Percentiles rank a stretch among this genome's conserved stretches.
phyloP scores from a whole-genome alignment of 1,284 basidiomycete genomes.

The Cryptococcus jaspeensis region DNA sequence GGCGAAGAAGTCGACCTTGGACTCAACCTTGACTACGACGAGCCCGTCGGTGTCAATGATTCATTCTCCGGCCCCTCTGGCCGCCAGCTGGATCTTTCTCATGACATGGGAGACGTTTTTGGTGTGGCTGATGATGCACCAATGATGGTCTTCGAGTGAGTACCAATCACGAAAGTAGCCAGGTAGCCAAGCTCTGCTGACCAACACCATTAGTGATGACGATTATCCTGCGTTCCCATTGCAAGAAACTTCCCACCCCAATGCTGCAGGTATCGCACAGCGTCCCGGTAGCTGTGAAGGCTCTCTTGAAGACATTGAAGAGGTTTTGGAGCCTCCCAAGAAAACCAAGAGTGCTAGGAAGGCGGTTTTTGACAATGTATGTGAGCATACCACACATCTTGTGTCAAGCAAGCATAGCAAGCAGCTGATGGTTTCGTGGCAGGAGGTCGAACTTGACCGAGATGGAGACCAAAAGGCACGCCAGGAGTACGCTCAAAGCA shows the following conservation, averaged over 20 bases:
- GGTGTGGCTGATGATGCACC: no score
- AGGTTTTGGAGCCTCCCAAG: constrained; percentile 13
- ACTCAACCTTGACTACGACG: constrained; percentile 14
- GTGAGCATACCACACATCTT: neutral
- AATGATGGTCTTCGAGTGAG: no score
- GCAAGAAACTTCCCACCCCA: no score
- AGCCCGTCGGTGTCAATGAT: constrained; percentile 3
- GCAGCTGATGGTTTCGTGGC: neutral
- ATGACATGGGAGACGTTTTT: no score
- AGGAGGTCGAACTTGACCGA: constrained; percentile 17
- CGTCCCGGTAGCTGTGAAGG: neutral
- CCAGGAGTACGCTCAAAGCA: constrained; percentile 16
- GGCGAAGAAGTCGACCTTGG: constrained; percentile 21
- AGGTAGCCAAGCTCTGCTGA: no score
- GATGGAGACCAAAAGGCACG: constrained; percentile 16
- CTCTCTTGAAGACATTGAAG: constrained; percentile 12
- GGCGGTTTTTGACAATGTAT: constrained; percentile 19
- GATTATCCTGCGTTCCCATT: no score
- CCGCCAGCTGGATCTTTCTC: constrained; percentile 13
- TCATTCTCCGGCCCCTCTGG: constrained; percentile 23
- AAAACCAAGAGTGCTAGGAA: constrained; percentile 16
- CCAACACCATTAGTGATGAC: no score
- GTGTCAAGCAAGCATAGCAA: neutral
- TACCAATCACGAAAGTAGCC: no score
- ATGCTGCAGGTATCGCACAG: no score